phyloP scores from a whole-genome alignment of 768 basidiomycete species.

The Galerina sulciceps region DNA sequence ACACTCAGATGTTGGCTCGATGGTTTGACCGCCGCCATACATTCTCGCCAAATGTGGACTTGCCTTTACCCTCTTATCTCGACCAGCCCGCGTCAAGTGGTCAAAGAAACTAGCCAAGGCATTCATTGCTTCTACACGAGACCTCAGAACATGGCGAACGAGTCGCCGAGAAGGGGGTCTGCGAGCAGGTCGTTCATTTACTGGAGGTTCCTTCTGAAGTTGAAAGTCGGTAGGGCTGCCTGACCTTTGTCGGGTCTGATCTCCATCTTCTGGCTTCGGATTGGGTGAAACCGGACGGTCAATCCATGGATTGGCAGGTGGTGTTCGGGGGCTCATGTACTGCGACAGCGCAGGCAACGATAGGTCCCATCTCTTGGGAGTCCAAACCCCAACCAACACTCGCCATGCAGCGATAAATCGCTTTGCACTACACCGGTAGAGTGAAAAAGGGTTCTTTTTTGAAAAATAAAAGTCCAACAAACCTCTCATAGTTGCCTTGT shows the following conservation, averaged over 20 bases:
- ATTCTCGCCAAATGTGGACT: constrained; percentile 52
- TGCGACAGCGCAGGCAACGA: constrained; percentile 72
- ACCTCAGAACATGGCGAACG: constrained; percentile 86
- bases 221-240: constrained; percentile 27
- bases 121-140: constrained; percentile 82
- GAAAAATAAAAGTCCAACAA: constrained; percentile 25
- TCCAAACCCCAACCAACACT: constrained; percentile 95
- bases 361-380: constrained; percentile 82
- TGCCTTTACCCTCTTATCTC: constrained; percentile 44
- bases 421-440: constrained; percentile 62
- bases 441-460: neutral
- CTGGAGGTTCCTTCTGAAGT: constrained; percentile 44
- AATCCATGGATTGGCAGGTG: constrained; percentile 76
- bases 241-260: constrained; percentile 14
- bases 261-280: constrained; percentile 20
- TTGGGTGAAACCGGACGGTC: constrained; percentile 38
- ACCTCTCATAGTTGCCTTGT: constrained; percentile 81
- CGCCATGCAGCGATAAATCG: constrained; percentile 94
- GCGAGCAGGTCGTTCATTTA: constrained; percentile 38
- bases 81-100: constrained; percentile 51
- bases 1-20: constrained; percentile 36
- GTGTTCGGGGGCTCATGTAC: constrained; percentile 69
- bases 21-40: constrained; percentile 51
- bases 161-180: constrained; percentile 80
- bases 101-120: constrained; percentile 76